Evolutionary conservation across 495 filamentous ascomycete genomes (phyloP).

Genomic region (Jackrogersella minutella): DNA sequence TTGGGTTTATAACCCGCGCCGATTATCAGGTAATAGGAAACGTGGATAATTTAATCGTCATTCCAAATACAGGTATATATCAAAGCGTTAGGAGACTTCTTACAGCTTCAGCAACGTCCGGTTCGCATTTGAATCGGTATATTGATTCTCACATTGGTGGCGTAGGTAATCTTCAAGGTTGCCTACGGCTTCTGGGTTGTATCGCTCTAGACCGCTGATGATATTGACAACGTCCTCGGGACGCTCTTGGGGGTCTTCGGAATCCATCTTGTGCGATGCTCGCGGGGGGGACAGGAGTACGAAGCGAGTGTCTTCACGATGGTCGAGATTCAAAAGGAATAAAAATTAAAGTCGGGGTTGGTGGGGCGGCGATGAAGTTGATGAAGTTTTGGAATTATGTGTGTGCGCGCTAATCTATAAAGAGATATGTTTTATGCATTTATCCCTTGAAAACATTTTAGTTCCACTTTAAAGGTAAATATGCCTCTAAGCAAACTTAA

Average conservation of each 20-base stretch:
- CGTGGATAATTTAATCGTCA: constrained; percentile 83
- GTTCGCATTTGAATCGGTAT: constrained; percentile 96
- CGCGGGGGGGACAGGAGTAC: constrained; percentile 35
- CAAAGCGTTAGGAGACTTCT: constrained; percentile 55
- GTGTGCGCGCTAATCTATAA: constrained; percentile 32
- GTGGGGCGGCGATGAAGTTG: constrained; percentile 34
- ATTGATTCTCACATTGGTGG: constrained; percentile 93
- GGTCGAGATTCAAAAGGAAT: constrained; percentile 25
- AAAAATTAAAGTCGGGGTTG: constrained; percentile 31
- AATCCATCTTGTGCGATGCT: constrained; percentile 58
- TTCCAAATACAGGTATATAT: constrained; percentile 34
- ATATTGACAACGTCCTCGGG: constrained; percentile 91
- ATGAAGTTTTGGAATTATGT: constrained; percentile 40
- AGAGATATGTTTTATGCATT: background rate
- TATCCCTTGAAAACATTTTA: background rate
- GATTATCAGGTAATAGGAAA: constrained; percentile 98
- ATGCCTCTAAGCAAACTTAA: background rate
- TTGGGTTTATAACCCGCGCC: constrained; percentile 54
- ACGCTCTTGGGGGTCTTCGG: constrained; percentile 68
- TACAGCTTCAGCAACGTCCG: constrained; percentile 96
- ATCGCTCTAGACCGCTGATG: constrained; percentile 93
- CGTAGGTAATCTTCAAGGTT: constrained; percentile 95
- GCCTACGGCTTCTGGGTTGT: constrained; percentile 95
- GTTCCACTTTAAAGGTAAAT: background rate
- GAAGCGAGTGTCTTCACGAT: constrained; percentile 34